Evolutionary conservation across 2,329 filamentous ascomycete genomes (phyloP), one percentile per base, ranked within the genome.

Genomic region (Colletotrichum agaves): DNA sequence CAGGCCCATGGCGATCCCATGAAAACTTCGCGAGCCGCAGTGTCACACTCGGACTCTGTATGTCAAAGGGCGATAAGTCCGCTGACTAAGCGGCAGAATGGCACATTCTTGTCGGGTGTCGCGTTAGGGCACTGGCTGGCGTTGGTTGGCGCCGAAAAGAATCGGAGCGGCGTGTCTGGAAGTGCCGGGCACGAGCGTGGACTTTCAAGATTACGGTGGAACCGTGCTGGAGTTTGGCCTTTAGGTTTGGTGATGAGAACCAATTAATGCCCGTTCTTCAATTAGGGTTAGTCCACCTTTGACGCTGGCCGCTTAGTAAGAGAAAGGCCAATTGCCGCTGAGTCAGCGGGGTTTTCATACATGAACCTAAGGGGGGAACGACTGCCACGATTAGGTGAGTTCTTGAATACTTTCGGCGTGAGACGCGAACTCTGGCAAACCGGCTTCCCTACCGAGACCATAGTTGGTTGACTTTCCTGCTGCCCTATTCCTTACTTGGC

Each of bases 311-410:
- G 64, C 64, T 67, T 64, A 67, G 53, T 67, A 21, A 67, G 0
- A 0, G 0, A 0, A 0, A 0, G 0, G 5, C 6, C 0, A 0
- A 27, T 0, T 6, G 33, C 64, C 64, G 64, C 64, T 64, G 64
- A 64, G 46, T 67, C 61, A 67, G 64, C 53, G 64, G 64, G 23
- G 12, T 23, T 60, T 55, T 31, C 31, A 41, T 64, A 67, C 64
- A 59, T 67, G 27, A 19, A 67, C 33, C 64, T 23, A 55, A 41
- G 53, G 64, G 44, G 47, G 60, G 59, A 63, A 64, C 61, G 37
- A 33, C n/a, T 35, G 31, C 39, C 39, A 19, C 12, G 31, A 12
- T 19, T 47, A 59, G 47, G 31, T 27, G 37, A 49, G 21, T 43
- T 60, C 53, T 41, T 31, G n/a, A 59, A 15, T 41, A 43, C n/a